Conservation (phyloP, 768 basidiomycete species). For the Termitomyces sp. region DNA sequence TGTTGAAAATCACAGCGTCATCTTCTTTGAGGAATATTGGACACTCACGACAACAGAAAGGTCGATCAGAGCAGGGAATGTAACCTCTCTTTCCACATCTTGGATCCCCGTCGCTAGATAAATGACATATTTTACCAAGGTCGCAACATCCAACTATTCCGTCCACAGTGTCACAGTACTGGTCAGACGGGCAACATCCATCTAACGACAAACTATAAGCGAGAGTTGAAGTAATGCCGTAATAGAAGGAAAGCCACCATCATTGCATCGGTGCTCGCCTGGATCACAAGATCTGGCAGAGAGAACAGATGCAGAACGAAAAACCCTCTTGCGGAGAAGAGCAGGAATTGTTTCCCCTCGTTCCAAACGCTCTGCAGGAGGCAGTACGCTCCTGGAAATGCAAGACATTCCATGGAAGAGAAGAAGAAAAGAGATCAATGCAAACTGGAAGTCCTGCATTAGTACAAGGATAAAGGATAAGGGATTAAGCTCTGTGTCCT, state of each 20-base stretch:
- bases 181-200: background rate
- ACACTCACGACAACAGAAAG: conserved; percentile 2
- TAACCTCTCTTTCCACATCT: background rate
- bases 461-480: too few species aligned
- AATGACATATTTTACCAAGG: background rate
- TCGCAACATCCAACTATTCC: background rate
- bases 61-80: background rate
- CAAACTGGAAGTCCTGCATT: background rate
- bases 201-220: background rate
- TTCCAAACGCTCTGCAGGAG: background rate
- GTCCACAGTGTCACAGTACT: background rate
- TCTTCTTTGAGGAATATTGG: too few species aligned
- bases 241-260: conserved; percentile 2
- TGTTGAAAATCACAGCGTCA: background rate
- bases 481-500: background rate
- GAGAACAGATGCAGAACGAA: background rate
- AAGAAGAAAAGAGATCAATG: background rate
- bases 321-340: conserved; percentile 2
- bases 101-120: background rate
- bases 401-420: background rate
- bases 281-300: conserved; percentile 1
- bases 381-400: background rate
- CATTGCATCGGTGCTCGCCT: conserved; percentile 7
- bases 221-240: background rate
- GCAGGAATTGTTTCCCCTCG: background rate